Base-by-base conservation (phyloP, 345 rosid species). In the Linum tenue region DNA sequence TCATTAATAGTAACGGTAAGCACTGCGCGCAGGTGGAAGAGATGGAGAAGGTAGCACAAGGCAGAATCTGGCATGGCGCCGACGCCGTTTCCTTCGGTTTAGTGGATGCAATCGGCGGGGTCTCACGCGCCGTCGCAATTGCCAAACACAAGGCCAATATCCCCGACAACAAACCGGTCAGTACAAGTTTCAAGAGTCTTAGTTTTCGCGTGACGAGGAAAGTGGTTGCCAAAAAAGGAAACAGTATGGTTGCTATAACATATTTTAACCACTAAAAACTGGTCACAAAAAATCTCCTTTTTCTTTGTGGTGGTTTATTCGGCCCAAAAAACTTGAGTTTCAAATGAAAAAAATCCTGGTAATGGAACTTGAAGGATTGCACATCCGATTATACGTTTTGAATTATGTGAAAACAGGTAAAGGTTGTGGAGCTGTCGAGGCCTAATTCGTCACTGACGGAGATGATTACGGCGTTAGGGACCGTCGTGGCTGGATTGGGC, bases 21-120 rank as follows among this genome's bases (percentile, higher is more conserved):
- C 51, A 14, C 7, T 51, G n/a, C n/a, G n/a, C n/a, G n/a, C 77
- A 92, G 97, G 81, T 83, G 55, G 87, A 90, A 44, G 79, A 84
- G 78, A 90, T 92, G 97, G 98, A 92, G 77, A 88, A 85, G 80
- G 82, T 87, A 71, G 97, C 98, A 69, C 98, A 92, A 76, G 98
- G 98, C 37, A 86, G 98, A 84, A 97, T 92, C 62, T 92, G 98
- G 98, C 83, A 92, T 15, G 96, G 98, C 63, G 82, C 79, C 37
- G 98, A 87, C 78, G 98, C 94, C 9, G 84, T 82, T 77, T 86
- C 90, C 35, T 77, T 71, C 62, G 91, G 98, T 76, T 71, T 92
- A 55, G 87, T 86, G 9, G 98, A 92, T 83, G 94, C 90, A 41
- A 76, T 90, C 8, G 94, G 97, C 5, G 98, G 98, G 58, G 71